A percentile compares a stretch with the other conserved stretches of the same genome.
Conservation (phyloP, 306 rosid species). For the Oxytropis ochrocephala region DNA sequence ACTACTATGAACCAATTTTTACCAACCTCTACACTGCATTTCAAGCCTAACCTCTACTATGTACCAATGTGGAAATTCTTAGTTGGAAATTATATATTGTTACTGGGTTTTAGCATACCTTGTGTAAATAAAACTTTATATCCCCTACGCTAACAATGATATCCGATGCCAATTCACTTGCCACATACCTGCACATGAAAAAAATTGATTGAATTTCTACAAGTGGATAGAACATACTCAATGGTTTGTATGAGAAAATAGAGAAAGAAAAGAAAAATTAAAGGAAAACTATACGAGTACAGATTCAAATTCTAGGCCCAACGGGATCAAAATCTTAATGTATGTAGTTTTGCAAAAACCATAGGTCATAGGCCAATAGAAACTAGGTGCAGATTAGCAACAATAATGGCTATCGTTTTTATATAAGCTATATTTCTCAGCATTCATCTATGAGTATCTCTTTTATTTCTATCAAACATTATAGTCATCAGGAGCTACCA, state of each 20-base stretch:
- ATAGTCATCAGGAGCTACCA: neutral
- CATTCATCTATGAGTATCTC: neutral
- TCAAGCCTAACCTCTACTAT: neutral
- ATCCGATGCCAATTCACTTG: constrained; percentile 81
- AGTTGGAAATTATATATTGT: neutral
- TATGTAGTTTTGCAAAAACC: neutral
- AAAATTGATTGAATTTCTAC: neutral
- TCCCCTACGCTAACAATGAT: constrained; percentile 56
- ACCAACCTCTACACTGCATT: neutral
- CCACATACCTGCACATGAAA: constrained; percentile 64
- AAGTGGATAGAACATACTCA: neutral
- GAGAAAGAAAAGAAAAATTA: neutral
- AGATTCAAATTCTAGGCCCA: neutral
- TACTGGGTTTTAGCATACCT: constrained; percentile 45
- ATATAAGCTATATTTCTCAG: neutral
- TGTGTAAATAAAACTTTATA: constrained; percentile 72
- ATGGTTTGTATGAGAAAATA: neutral
- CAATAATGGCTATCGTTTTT: neutral
- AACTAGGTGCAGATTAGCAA: neutral
- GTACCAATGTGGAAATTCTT: neutral
- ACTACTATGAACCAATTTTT: constrained; percentile 7
- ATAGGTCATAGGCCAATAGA: neutral
- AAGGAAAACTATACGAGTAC: neutral
- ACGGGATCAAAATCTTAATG: neutral
- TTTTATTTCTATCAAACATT: neutral